Percentiles rank a stretch among this genome's conserved stretches.
These are phyloP conservation scores for Phylloporus scabripes DNA, from an alignment of 768 basidiomycete species.

Conservation along the genomic window DNA sequence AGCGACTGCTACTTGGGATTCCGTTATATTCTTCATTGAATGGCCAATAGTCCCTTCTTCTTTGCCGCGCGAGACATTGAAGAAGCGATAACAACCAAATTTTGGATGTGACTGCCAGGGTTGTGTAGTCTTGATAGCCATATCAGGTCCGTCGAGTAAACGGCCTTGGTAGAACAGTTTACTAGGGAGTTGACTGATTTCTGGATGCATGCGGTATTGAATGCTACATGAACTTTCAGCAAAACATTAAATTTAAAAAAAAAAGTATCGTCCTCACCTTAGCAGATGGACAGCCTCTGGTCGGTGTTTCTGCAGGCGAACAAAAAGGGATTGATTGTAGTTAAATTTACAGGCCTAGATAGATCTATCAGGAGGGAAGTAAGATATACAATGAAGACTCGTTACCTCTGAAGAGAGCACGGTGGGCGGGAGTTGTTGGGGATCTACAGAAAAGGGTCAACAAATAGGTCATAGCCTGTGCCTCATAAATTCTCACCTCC, in stretches of 20 bases:
- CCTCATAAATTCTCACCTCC: slow-evolving; percentile 49
- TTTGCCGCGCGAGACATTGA: slow-evolving; percentile 64
- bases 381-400: slow-evolving; percentile 21
- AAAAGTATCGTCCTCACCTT: slow-evolving; percentile 47
- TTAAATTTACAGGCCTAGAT: slow-evolving; percentile 57
- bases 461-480: background rate
- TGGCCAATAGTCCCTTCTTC: slow-evolving; percentile 54
- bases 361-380: slow-evolving; percentile 7
- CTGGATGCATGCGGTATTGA: slow-evolving; percentile 99
- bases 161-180: slow-evolving; percentile 78
- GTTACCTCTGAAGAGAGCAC: slow-evolving; percentile 60
- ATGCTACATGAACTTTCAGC: slow-evolving; percentile 50
- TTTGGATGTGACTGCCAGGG: slow-evolving; percentile 79
- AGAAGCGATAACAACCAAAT: slow-evolving; percentile 86
- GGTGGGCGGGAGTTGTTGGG: slow-evolving; percentile 94
- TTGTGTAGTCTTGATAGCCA: slow-evolving; percentile 75
- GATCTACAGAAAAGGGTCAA: slow-evolving; percentile 41
- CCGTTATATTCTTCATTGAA: slow-evolving; percentile 71
- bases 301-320: slow-evolving; percentile 75
- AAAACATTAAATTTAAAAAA: background rate
- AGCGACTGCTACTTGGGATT: slow-evolving; percentile 69
- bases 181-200: slow-evolving; percentile 88
- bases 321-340: slow-evolving; percentile 92
- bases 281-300: slow-evolving; percentile 87
- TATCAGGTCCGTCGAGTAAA: slow-evolving; percentile 81